phyloP scores from a whole-genome alignment of 495 filamentous ascomycete species.

The Lentithecium fluviatile region DNA sequence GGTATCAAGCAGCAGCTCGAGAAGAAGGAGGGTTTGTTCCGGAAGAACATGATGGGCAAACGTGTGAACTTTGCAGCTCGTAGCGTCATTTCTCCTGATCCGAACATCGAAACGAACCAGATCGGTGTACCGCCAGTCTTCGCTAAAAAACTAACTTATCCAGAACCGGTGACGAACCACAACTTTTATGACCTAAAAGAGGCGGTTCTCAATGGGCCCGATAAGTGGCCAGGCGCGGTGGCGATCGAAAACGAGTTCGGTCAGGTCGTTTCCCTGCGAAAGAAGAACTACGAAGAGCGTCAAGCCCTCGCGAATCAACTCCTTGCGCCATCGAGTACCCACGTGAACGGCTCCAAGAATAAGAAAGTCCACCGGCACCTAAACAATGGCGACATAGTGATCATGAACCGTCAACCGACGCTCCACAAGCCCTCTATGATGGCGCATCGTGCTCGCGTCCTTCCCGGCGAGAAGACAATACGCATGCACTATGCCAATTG shows the following conservation, averaged over 20 bases:
- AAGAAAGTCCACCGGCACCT: conserved; percentile 98
- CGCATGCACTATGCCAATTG: conserved; percentile 99
- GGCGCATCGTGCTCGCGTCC: conserved; percentile 89
- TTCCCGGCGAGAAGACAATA: conserved; percentile 92
- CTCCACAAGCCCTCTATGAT: conserved; percentile 99
- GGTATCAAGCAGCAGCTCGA: conserved; percentile 98
- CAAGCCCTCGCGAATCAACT: conserved; percentile 86
- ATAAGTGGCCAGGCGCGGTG: conserved; percentile 90
- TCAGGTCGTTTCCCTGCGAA: conserved; percentile 80
- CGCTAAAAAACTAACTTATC: conserved; percentile 92
- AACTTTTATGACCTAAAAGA: conserved; percentile 94
- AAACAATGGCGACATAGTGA: conserved; percentile 89
- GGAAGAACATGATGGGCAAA: conserved; percentile 99
- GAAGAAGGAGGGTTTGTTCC: conserved; percentile 97
- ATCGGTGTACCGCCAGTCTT: conserved; percentile 98
- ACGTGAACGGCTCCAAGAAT: conserved; percentile 72
- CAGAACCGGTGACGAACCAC: conserved; percentile 94
- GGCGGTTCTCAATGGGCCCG: conserved; percentile 91
- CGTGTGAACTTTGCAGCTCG: conserved; percentile 98
- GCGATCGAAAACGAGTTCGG: conserved; percentile 96
- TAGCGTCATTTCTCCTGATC: conserved; percentile 97
- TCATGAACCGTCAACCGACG: conserved; percentile 99
- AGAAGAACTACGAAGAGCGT: conserved; percentile 81
- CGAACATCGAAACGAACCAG: conserved; percentile 97
- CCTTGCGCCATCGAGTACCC: conserved; percentile 78